Evolutionary conservation across 352 stramenopile genomes (phyloP), one percentile per base, ranked within the genome.

Genomic region (Phytopythium oedochilum): DNA sequence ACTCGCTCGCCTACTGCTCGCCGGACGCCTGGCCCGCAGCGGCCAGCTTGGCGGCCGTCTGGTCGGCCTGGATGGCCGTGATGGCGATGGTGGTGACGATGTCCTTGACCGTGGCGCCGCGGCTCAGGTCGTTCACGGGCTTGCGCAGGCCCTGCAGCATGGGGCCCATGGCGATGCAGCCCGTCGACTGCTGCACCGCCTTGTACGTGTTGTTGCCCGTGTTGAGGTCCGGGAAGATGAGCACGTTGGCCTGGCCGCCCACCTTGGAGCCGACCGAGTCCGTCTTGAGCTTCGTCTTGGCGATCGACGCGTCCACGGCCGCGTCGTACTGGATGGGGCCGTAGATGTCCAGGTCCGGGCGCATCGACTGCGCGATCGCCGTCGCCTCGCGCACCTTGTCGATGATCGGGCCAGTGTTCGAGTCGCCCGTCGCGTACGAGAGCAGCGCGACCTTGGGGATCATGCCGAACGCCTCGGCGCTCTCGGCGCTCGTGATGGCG

Each of bases 141-240:
- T 92, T 94, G 28, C 76, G 78, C 25, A 97, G 71, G 54, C 88
- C 88, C 54, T 96, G 85, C 9, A 97, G 65, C 78, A 96, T 93
- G 15, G 88, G 88, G 53, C 88, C 88, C 60, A 97, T 89, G 5
- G 80, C 83, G 53, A 93, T 75, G 49, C 78, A 89, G 25, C 73
- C 65, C 8, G 80, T 90, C 47, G 71, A 84, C 68, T 90, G 80
- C 62, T 90, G 86, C 29, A 96, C 88, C 5, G 83, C 88, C 73
- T 96, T 96, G 75, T 95, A 96, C 45, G 81, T 92, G 58, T 90
- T 93, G 72, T 96, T 96, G 55, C 83, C 87, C 47, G 84, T 92
- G 63, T 92, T 94, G 58, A 96, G 61, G 52, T 94, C 83, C 36
- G 85, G 87, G 64, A 95, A 96, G 60, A 93, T 84, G 26, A 94